A percentile compares a stretch with the other conserved stretches of the same genome.
phyloP scores from a whole-genome alignment of 768 basidiomycete species.

The Suillus luteus region DNA sequence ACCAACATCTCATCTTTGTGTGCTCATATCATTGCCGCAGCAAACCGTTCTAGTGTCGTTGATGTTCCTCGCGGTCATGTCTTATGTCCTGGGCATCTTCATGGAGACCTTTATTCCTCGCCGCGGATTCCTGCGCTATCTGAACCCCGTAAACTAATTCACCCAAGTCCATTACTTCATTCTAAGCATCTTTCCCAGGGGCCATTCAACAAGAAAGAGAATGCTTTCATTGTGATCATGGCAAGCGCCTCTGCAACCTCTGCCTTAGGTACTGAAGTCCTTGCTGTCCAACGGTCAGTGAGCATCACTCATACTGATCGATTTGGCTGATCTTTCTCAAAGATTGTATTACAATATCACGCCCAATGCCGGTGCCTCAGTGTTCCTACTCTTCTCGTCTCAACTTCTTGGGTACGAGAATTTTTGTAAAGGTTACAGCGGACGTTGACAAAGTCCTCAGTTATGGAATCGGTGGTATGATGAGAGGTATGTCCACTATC shows the following conservation, averaged over 20 bases:
- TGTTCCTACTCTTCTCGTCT: conserved; percentile 38
- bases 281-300: conserved; percentile 43
- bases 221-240: conserved; percentile 54
- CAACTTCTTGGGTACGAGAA: conserved; percentile 38
- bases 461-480: conserved; percentile 45
- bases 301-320: background rate
- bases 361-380: conserved; percentile 46
- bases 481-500: conserved; percentile 36
- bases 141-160: conserved; percentile 44
- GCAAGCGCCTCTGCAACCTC: conserved; percentile 49
- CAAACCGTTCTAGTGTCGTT: conserved; percentile 51
- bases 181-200: conserved; percentile 31
- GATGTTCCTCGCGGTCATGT: conserved; percentile 52
- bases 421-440: background rate
- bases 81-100: conserved; percentile 45
- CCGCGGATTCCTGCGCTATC: conserved; percentile 42
- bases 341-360: conserved; percentile 47
- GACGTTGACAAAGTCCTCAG: background rate
- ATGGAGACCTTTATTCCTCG: conserved; percentile 44
- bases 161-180: background rate
- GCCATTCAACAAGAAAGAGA: conserved; percentile 55
- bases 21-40: conserved; percentile 24
- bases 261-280: conserved; percentile 49
- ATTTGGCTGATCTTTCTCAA: background rate
- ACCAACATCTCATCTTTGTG: background rate